Evolutionary conservation across 1,284 basidiomycete genomes (phyloP), one percentile per base, ranked within the genome.

Genomic region (Fomitopsis palustris): DNA sequence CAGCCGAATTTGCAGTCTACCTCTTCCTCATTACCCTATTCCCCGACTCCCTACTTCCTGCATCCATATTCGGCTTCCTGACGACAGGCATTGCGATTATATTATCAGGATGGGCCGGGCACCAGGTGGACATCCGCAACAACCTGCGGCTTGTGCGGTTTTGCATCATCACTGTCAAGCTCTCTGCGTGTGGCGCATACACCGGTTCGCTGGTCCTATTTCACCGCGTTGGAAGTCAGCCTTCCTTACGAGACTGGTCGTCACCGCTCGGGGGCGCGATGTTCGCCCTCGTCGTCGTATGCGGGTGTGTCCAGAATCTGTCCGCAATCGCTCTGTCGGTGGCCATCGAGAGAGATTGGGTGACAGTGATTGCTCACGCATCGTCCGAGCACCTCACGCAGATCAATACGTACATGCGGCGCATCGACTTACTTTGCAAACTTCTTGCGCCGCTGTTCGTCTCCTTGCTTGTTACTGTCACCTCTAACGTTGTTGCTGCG

Each of bases 301-400:
- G 70, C 2, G 80, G 80, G 0, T 78, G 76, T 53, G 52, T 73
- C 1, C 72, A 79, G 27, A 75, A 76, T 37, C 68, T 84, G 0
- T 73, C 78, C 4, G 78, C 77, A 47, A 76, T 78, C 1, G 75
- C 76, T 10, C 78, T 82, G 41, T 76, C 77, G 1, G 78, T 85
- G 2, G 77, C 78, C 0, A 74, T 84, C n/a, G 82, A 85, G 67
- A 70, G 82, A n/a, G 83, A 84, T 60, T 85, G 83, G 82, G 78
- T 79, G 0, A 78, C 77, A 0, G 67, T 73, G 49, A 79, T 83
- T 59, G 75, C 77, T 0, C 66, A 73, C 8, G 66, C 67, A 45
- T 67, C 70, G 55, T 67, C 76, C 58, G 59, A 58, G 0, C 65
- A 62, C 17, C 69, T 77, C 25, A 72, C 72, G 2, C 70, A 61